A percentile compares a stretch with the other conserved stretches of the same genome.
Conservation (phyloP, 2,329 filamentous ascomycete species). For the Ophiostoma perfectum region DNA sequence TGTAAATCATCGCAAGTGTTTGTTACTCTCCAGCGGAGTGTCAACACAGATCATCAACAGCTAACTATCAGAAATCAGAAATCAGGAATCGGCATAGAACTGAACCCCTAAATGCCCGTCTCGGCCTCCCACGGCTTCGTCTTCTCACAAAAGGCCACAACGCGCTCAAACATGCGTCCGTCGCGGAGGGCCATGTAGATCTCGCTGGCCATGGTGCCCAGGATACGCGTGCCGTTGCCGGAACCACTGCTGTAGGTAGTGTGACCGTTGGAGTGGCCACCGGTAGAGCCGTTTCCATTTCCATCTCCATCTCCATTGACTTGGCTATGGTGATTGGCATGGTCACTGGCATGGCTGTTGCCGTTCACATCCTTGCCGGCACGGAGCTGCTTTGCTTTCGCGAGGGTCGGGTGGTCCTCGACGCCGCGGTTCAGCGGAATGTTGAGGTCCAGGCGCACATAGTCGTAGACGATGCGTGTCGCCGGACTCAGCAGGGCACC, state of each 20-base stretch:
- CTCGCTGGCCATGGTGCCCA: conserved; percentile 60
- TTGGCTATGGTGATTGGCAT: not conserved
- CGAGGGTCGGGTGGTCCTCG: conserved; percentile 29
- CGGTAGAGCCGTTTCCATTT: conserved; percentile 27
- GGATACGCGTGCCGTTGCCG: conserved; percentile 21
- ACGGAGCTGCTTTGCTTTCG: not conserved
- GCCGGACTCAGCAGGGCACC: conserved; percentile 25
- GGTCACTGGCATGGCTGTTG: not conserved
- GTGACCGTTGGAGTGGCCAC: conserved; percentile 39
- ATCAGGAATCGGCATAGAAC: not conserved
- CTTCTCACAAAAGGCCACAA: conserved; percentile 61
- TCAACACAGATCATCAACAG: not conserved
- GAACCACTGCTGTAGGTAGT: conserved; percentile 40
- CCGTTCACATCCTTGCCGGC: not conserved
- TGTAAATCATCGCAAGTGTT: no score
- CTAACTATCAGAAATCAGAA: not conserved
- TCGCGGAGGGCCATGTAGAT: conserved; percentile 64
- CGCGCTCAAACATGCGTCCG: conserved; percentile 64
- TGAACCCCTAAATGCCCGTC: not conserved
- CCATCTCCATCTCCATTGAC: no score
- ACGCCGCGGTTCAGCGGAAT: conserved; percentile 29
- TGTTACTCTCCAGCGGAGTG: no score
- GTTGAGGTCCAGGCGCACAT: conserved; percentile 28
- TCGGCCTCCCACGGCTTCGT: conserved; percentile 12
- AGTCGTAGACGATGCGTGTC: conserved; percentile 28